These are phyloP conservation scores for Verticillium klebahnii DNA, from an alignment of 2,329 filamentous ascomycete species.

Conservation along the genomic window DNA sequence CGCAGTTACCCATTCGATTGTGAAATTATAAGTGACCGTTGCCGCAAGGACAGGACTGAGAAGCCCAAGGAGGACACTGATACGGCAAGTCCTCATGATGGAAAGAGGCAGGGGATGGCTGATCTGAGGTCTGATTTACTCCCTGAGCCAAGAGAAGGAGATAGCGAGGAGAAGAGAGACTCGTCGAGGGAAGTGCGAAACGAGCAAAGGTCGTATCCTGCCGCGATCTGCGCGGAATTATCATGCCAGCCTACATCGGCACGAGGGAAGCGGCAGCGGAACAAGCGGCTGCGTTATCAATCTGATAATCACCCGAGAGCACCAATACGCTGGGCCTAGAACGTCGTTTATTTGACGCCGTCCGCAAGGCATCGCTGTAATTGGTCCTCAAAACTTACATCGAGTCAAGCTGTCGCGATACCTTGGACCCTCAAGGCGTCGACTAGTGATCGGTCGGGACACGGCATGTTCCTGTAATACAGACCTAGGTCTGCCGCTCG, in stretches of 20 bases:
- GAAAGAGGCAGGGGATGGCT: not conserved
- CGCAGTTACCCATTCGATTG: constrained; percentile 65
- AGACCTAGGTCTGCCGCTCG: not conserved
- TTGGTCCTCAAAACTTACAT: not conserved
- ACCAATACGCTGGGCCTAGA: not conserved
- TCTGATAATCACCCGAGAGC: not conserved
- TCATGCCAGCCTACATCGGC: not conserved
- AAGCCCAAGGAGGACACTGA: not conserved
- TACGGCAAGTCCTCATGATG: not conserved
- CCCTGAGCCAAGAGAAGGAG: not conserved
- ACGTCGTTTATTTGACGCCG: not conserved
- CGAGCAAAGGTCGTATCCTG: not conserved
- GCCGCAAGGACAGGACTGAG: constrained; percentile 16
- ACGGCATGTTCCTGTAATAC: not conserved
- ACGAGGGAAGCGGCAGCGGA: not conserved
- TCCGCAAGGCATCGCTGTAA: not conserved
- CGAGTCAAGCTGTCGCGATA: not conserved
- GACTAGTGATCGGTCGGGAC: not conserved
- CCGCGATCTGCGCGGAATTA: not conserved
- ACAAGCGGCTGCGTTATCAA: constrained; percentile 1
- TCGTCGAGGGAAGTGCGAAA: not conserved
- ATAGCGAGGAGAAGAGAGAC: not conserved
- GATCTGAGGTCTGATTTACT: not conserved
- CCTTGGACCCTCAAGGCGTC: not conserved
- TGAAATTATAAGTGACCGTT: constrained; percentile 59